phyloP scores from a whole-genome alignment of 345 rosid species.

The Eucalyptus erythrocorys region DNA sequence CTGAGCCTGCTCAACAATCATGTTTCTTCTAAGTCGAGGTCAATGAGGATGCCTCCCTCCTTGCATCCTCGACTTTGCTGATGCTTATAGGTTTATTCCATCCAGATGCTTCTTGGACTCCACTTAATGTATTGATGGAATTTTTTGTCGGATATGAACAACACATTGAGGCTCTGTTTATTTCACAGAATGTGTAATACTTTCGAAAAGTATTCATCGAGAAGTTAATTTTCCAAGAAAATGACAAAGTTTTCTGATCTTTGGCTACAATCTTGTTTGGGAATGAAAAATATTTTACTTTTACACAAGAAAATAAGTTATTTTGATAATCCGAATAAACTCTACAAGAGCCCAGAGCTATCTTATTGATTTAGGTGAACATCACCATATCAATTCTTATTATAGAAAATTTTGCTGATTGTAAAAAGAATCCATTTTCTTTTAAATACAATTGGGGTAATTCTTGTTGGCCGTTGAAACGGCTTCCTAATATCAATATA shows the following conservation, averaged over 20 bases:
- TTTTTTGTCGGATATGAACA: not conserved
- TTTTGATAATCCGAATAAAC: not conserved
- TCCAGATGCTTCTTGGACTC: not conserved
- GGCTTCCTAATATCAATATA: too few relatives aligned
- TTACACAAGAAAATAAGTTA: not conserved
- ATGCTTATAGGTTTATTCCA: not conserved
- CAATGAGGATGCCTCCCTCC: not conserved
- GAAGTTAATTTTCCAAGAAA: not conserved
- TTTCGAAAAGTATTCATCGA: not conserved
- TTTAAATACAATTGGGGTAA: not conserved
- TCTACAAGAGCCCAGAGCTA: not conserved
- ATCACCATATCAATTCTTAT: not conserved
- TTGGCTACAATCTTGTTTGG: not conserved
- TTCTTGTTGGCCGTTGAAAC: accelerated
- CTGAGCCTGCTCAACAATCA: not conserved
- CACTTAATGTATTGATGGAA: not conserved
- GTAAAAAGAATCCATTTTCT: not conserved
- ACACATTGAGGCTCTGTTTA: not conserved
- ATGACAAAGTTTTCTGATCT: not conserved
- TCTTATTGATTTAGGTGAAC: not conserved
- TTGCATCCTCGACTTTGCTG: not conserved
- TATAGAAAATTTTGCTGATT: not conserved
- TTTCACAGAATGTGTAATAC: not conserved
- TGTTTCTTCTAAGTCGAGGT: too few relatives aligned
- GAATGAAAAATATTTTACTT: not conserved